Base-by-base conservation (phyloP, 225 moss, liverwort and hornwort genomes). In the Marchantia paleacea region DNA sequence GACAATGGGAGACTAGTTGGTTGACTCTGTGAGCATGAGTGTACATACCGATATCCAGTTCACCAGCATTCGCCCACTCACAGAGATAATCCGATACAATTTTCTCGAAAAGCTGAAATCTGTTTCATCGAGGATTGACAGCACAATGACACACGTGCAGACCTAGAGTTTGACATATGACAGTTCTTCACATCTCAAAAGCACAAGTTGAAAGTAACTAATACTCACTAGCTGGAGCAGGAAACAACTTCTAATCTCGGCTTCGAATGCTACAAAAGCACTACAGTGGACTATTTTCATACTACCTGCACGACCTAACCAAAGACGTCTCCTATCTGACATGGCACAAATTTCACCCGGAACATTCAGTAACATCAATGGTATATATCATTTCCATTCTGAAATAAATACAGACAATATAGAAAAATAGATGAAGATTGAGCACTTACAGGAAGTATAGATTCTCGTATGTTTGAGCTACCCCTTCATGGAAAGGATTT, bases 381-480 rank as follows among this genome's bases (percentile, higher is more conserved):
- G 19, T 61, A 20, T 61, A 7, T 7, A 61, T 61, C 19, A 22
- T 16, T 61, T 61, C 19, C 18, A 20, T 61, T 61, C 61, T 16
- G 22, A 20, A 18, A 61, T 61, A 22, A 18, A 7, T 20, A 61
- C 7, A 61, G 11, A 18, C 26, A 68, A 6, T 12, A 8, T 15
- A 39, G 5, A 3, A 54, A 16, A 4, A 12, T 14, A 24, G 18
- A 13, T 11, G 6, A 12, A n/a, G 14, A 51, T 39, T 15, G 54
- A 75, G 39, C 18, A 10, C 64, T 74, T 85, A 87, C 84, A 87
- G 58, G 49, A 87, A 84, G 69, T 79, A 87, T 24, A 87, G 60
- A 28, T 87, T 87, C 64, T 84, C 82, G 82, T 82, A 87, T 63
- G 87, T 87, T 69, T 87, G 87, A 52, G 82, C 76, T n/a, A 82